Conservation (phyloP, 306 rosid species). For the Quercus bicolor region DNA sequence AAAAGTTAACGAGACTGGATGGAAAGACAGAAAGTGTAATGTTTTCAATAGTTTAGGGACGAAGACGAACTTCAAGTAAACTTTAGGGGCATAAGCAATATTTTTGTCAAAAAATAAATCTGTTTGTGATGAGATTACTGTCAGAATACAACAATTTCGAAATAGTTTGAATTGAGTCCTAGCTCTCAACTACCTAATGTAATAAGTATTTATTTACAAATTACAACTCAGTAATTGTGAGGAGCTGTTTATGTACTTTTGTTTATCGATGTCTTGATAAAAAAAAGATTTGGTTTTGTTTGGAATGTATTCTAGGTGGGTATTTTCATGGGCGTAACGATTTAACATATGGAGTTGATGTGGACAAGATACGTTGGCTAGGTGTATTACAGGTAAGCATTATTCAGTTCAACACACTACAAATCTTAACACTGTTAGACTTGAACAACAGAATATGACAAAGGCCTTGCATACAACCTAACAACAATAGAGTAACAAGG, state of each 20-base stretch:
- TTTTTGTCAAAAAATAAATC: no score
- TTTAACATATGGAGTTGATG: slow-evolving; percentile 75
- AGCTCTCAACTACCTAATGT: neutral
- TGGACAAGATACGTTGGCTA: slow-evolving; percentile 61
- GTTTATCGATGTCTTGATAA: neutral
- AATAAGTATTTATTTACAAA: neutral
- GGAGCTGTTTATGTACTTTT: neutral
- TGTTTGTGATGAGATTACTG: no score
- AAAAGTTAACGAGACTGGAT: no score
- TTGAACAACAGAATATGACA: no score
- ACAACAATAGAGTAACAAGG: no score
- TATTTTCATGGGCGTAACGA: slow-evolving; percentile 64
- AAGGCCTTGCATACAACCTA: no score
- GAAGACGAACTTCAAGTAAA: no score
- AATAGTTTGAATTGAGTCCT: neutral
- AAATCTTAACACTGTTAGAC: no score
- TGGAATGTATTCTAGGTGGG: slow-evolving; percentile 57
- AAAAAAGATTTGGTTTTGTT: slow-evolving; percentile 12
- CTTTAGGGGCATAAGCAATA: no score
- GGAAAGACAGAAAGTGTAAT: no score
- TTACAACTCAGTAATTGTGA: neutral
- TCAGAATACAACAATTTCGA: neutral
- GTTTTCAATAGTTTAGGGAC: no score
- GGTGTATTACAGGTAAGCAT: slow-evolving; percentile 67
- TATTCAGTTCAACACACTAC: neutral